A percentile compares a stretch with the other conserved stretches of the same genome.
Evolutionary conservation across 768 basidiomycete genomes (phyloP).

Genomic region (Tricholoma flavovirens): DNA sequence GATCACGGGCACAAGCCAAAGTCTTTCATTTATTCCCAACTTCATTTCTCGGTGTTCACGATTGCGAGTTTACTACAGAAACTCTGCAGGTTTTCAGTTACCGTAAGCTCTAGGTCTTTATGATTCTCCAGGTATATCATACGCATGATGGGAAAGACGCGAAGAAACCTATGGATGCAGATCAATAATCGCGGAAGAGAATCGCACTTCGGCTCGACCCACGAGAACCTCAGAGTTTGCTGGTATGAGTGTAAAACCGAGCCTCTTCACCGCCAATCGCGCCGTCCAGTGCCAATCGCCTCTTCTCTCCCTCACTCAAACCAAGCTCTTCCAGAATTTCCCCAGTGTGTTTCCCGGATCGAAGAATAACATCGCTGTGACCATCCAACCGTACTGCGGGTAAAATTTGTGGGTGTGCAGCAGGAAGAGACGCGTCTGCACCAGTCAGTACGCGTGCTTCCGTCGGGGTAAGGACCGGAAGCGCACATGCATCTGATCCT

Average conservation of each 20-base stretch:
- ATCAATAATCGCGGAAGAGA: no score
- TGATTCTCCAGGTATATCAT: no score
- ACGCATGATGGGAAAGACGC: no score
- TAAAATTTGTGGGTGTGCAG: constrained; percentile 45
- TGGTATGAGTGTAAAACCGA: constrained; percentile 1
- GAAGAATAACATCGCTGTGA: constrained; percentile 20
- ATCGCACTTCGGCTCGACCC: no score
- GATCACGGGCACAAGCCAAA: no score
- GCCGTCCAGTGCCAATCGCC: constrained; percentile 37
- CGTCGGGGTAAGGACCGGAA: constrained; percentile 58
- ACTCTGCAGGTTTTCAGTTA: no score
- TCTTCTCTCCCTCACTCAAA: constrained; percentile 33
- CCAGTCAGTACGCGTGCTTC: constrained; percentile 50
- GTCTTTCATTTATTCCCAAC: no score
- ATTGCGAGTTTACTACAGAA: no score
- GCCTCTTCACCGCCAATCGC: constrained; percentile 35
- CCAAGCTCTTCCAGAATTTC: constrained; percentile 51
- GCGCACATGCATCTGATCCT: constrained; percentile 69
- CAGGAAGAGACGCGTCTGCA: constrained; percentile 34
- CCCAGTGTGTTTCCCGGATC: constrained; percentile 49
- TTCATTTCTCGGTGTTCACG: no score
- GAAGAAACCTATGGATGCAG: no score
- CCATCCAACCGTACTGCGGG: constrained; percentile 4
- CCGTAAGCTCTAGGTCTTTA: no score
- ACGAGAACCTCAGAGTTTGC: background rate